Evolutionary conservation across 768 basidiomycete species (phyloP), one percentile per base, ranked within the genome.

Genomic region (Leccinellum rugosiceps): DNA sequence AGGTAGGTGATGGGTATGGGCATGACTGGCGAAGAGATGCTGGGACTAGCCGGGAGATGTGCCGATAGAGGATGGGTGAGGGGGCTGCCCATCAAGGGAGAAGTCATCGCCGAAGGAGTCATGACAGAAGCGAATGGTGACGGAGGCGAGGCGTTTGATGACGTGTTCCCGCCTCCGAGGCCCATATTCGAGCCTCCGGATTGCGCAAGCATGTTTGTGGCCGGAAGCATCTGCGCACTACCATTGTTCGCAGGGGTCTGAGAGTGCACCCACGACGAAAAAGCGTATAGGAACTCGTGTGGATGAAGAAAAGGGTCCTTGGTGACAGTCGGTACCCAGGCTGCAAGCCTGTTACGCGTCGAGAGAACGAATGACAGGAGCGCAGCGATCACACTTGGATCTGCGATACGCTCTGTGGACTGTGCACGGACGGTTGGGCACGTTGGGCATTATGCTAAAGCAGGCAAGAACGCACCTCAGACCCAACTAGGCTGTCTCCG

Each of bases 281-380:
- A 74, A 2, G 81, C 80, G 25, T 74, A 69, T 21, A 80, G 65
- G 58, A 93, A 87, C 9, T 74, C 74, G 41, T 80, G 68, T 1
- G 89, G 88, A 56, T 90, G 81, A 46, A 89, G 74, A 65, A 94
- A 92, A 1, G 92, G 91, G 68, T 93, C 92, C 68, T 85, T 86
- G 2, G 90, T 87, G 35, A 86, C 74, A 31, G 68, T 60, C 63
- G 77, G 62, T 21, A 46, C 67, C 23, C 88, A 73, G 25, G 80
- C 78, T 21, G 82, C 78, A 15, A 93, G 78, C 66, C 86, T 89
- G 72, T 90, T 91, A 28, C 91, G 80, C 48, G 81, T 76, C 38
- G 81, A 76, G 19, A 89, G 76, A 31, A 92, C 80, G 49, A 89
- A 77, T 55, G 85, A 88, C 52, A 93, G 74, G 10, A 93, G 77